Conservation (phyloP, 1,139 yeast genomes). For the Meyerozyma elateridarum region DNA sequence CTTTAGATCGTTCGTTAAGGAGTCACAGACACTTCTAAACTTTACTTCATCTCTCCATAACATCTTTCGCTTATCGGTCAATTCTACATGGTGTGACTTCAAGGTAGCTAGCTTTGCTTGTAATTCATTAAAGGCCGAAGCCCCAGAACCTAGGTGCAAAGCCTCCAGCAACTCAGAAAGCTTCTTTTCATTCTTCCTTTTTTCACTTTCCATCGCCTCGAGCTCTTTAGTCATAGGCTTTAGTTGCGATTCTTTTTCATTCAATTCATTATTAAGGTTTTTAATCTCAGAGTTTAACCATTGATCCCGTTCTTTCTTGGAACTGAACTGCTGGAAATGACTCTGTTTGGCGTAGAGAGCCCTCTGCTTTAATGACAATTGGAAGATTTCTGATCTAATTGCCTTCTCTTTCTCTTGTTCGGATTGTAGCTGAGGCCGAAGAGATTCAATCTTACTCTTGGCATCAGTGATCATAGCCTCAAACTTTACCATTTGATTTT, state of each 20-base stretch:
- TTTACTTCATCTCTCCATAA: slow-evolving; percentile 81
- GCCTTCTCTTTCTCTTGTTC: slow-evolving; percentile 38
- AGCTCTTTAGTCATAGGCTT: slow-evolving; percentile 36
- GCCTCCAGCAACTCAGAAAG: slow-evolving; percentile 17
- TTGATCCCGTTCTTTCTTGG: slow-evolving; percentile 55
- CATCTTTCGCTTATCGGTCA: slow-evolving; percentile 63
- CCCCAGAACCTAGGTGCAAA: too few species aligned
- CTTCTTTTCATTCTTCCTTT: too few species aligned
- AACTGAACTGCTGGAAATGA: slow-evolving; percentile 55
- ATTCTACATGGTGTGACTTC: slow-evolving; percentile 12
- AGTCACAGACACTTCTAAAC: slow-evolving; percentile 49
- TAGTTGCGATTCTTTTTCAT: slow-evolving; percentile 22
- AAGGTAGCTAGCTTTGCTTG: too few species aligned
- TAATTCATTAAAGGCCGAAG: too few species aligned
- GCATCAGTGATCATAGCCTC: slow-evolving; percentile 18
- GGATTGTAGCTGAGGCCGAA: slow-evolving; percentile 40
- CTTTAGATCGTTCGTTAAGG: slow-evolving; percentile 51
- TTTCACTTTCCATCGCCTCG: slow-evolving; percentile 25
- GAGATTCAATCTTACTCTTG: slow-evolving; percentile 18
- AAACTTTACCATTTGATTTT: slow-evolving; percentile 18
- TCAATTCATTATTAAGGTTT: slow-evolving; percentile 16
- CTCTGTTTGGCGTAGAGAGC: slow-evolving; percentile 71
- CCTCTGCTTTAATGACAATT: slow-evolving; percentile 52
- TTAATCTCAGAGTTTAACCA: slow-evolving; percentile 53
- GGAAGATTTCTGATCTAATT: slow-evolving; percentile 36